Conservation (phyloP, 2,329 filamentous ascomycete species). For the Neurospora sp. region DNA sequence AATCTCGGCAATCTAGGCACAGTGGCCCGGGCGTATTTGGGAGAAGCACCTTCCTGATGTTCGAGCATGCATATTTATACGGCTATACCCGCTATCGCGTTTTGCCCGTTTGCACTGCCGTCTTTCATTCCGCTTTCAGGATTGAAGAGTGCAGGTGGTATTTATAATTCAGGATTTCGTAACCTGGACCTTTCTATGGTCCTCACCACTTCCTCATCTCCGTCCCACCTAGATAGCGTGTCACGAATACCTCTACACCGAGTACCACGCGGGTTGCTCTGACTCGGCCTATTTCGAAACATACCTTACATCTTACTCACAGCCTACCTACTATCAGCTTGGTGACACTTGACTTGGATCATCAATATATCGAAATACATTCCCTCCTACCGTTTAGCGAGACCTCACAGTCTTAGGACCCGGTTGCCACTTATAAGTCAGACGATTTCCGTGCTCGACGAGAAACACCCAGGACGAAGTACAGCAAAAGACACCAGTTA, state of each 20-base stretch:
- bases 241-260: not conserved
- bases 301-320: not conserved
- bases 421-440: not conserved
- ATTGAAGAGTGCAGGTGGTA: not conserved
- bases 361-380: not conserved
- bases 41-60: not conserved
- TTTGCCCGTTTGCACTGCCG: not conserved
- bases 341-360: not conserved
- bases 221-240: not conserved
- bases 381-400: not conserved
- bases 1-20: not conserved
- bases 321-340: not conserved
- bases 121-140: not conserved
- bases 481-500: not conserved
- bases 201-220: not conserved
- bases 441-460: not conserved
- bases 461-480: not conserved
- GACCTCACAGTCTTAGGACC: not conserved
- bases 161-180: not conserved
- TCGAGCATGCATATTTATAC: not conserved
- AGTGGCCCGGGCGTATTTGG: not conserved
- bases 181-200: not conserved
- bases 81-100: not conserved
- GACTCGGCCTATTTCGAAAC: not conserved
- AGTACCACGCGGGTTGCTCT: not conserved